Evolutionary conservation across 1,139 yeast species (phyloP).

Genomic region (Pneumocystis oryctolagi): DNA sequence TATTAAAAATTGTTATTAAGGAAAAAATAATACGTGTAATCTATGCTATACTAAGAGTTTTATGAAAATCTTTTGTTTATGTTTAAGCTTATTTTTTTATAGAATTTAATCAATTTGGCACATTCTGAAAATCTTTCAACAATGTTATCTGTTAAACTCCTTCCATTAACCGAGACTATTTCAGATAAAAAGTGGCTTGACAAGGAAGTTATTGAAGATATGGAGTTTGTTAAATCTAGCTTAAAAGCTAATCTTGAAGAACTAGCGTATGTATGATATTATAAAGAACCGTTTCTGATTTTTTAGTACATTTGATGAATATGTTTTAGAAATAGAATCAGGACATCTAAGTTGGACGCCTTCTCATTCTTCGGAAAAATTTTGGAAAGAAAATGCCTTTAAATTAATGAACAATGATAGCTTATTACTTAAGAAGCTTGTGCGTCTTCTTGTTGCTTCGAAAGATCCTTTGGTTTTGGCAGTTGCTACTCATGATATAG

Average conservation of each 20-base stretch:
- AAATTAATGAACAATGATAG: slow-evolving; percentile 57
- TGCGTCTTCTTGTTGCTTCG: slow-evolving; percentile 24
- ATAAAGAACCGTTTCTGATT: neutral
- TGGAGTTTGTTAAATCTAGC: slow-evolving; percentile 40
- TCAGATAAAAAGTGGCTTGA: slow-evolving; percentile 88
- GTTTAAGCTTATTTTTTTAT: slow-evolving; percentile 17
- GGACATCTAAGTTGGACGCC: slow-evolving; percentile 80
- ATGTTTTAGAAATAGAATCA: slow-evolving; percentile 67
- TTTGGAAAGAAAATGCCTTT: slow-evolving; percentile 73
- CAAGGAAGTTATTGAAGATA: slow-evolving; percentile 70
- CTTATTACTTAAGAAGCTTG: slow-evolving; percentile 50
- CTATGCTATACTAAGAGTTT: slow-evolving; percentile 42
- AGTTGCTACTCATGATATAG: slow-evolving; percentile 59
- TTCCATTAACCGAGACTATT: slow-evolving; percentile 51
- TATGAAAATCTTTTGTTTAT: slow-evolving; percentile 21
- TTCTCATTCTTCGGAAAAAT: slow-evolving; percentile 72
- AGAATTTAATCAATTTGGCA: slow-evolving; percentile 25
- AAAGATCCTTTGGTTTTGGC: slow-evolving; percentile 29
- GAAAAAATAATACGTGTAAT: slow-evolving; percentile 73
- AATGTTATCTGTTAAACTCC: slow-evolving; percentile 62
- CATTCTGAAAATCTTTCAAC: slow-evolving; percentile 42
- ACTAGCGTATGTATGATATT: slow-evolving; percentile 33
- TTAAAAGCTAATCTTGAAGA: slow-evolving; percentile 60
- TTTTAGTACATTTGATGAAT: slow-evolving; percentile 64
- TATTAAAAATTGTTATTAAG: slow-evolving; percentile 70